Conservation (phyloP, 768 basidiomycete species). For the Russula abietina region DNA sequence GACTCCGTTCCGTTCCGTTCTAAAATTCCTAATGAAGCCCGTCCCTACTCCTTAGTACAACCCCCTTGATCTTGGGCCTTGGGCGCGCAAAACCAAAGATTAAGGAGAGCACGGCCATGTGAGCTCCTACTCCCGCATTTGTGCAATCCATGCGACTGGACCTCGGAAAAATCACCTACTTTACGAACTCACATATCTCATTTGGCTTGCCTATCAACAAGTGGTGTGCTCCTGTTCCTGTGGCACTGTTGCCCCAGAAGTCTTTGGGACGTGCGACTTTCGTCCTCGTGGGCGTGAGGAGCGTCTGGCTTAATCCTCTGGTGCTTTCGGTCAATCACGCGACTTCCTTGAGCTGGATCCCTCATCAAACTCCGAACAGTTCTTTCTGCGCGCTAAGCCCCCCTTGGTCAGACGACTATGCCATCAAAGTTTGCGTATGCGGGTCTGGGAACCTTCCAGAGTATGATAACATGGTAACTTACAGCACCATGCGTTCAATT, state of each 20-base stretch:
- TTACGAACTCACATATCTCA: not conserved
- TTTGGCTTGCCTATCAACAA: too few relatives aligned
- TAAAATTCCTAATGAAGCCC: not conserved
- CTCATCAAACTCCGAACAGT: not conserved
- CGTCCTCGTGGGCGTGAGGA: not conserved
- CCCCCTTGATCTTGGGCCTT: too few relatives aligned
- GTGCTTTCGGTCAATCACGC: not conserved
- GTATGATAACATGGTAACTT: not conserved
- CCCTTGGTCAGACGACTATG: constrained; percentile 1
- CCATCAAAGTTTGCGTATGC: not conserved
- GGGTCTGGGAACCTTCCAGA: not conserved
- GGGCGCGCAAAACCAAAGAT: too few relatives aligned
- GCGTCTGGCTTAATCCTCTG: constrained; percentile 10
- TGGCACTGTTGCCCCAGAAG: not conserved
- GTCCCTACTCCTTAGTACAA: too few relatives aligned
- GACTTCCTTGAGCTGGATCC: not conserved
- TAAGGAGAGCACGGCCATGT: too few relatives aligned
- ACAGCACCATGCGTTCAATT: not conserved
- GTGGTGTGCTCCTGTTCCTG: not conserved
- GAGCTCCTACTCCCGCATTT: too few relatives aligned
- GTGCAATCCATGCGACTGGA: not conserved
- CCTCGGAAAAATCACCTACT: not conserved
- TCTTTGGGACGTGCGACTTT: not conserved
- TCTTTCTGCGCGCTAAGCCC: constrained; percentile 3
- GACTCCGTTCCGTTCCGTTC: not conserved